These are phyloP conservation scores for Irpex sp. DNA, from an alignment of 1,284 basidiomycete species.

Conservation along the genomic window DNA sequence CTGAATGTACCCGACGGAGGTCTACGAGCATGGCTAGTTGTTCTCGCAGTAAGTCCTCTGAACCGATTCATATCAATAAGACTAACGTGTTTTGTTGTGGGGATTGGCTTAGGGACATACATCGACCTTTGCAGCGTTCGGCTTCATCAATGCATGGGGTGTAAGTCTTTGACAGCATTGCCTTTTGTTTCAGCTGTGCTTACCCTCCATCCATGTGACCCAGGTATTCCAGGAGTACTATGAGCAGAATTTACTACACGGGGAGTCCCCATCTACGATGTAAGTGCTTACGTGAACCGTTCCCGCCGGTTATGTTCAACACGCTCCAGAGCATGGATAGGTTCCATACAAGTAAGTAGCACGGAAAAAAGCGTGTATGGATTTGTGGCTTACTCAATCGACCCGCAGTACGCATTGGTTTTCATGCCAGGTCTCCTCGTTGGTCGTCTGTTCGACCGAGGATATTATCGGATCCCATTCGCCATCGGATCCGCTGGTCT, in stretches of 20 bases:
- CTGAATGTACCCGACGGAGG: conserved; percentile 5
- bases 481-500: conserved; percentile 41
- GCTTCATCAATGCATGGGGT: conserved; percentile 12
- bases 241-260: conserved; percentile 3
- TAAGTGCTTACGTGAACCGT: not conserved
- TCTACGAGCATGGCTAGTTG: conserved; percentile 8
- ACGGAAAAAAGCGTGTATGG: not conserved
- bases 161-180: not conserved
- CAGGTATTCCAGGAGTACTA: conserved; percentile 13
- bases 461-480: conserved; percentile 47
- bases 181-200: not conserved
- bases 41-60: conserved; percentile 8
- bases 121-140: conserved; percentile 10
- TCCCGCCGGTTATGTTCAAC: not conserved
- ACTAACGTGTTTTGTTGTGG: not conserved
- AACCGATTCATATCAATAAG: not conserved
- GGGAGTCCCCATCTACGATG: conserved; percentile 8
- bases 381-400: not conserved
- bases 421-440: conserved; percentile 9
- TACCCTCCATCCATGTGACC: not conserved
- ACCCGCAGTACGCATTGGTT: conserved; percentile 6
- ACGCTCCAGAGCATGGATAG: conserved; percentile 10
- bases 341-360: conserved; percentile 30
- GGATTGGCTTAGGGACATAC: not conserved
- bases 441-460: conserved; percentile 59